Evolutionary conservation across 768 basidiomycete species (phyloP), one percentile per base, ranked within the genome.

Genomic region (Podaxis pistillaris): DNA sequence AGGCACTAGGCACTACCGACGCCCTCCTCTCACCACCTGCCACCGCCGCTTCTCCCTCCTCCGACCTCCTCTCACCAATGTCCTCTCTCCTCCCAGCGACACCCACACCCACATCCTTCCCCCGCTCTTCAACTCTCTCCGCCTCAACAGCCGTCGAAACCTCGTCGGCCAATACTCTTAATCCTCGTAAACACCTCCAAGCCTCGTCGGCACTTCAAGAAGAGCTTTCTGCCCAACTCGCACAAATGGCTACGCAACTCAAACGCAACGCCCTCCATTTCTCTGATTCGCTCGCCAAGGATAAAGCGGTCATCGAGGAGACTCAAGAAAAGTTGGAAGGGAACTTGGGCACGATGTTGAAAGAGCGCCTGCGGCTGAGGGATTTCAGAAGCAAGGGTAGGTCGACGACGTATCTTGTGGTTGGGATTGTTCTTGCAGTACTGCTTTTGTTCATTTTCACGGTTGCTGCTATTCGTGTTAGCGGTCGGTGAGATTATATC

Each of bases 231-330:
- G 78, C 79, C 8, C 89, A 93, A 68, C 84, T 96, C 26, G 87
- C 86, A 0, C 73, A 85, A 60, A 98, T 98, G 96, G 93, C 94
- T 0, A 79, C 86, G 9, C 93, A 94, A 70, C 85, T 98, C 55
- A 92, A 91, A 68, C 81, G 85, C 24, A 96, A 96, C 66, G 88
- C 94, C 0, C 71, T 88, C 0, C 86, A 93, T 68, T 96, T 98
- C 71, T 83, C 89, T 4, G 79, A 81, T 3, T 79, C 86, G 11
- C 77, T 98, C 1, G 86, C 78, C 46, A 87, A 87, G 60, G 96
- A 98, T 73, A 86, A 90, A 67, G 78, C 79, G 0, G 81, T 94
- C 7, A 72, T 97, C 1, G 84, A 86, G 33, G 78, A 80, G 9
- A 84, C 92, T 12, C 81, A 88, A 65, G 79, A 82, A 67, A 91